Evolutionary conservation across 495 filamentous ascomycete species (phyloP).

Genomic region (Aspergillus bridgeri): DNA sequence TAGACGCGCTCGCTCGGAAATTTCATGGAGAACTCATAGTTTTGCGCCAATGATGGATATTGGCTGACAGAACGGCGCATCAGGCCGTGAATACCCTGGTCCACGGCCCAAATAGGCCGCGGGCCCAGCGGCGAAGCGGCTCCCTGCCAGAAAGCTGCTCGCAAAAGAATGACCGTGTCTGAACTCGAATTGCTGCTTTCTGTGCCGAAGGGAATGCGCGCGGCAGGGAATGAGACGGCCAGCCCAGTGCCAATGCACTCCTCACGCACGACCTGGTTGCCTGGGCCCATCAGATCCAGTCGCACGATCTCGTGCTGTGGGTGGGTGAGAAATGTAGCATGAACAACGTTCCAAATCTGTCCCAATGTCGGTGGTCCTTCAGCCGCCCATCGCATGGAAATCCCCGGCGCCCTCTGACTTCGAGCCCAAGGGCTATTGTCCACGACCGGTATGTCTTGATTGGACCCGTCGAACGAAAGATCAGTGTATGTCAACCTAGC

Average conservation of each 20-base stretch:
- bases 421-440: constrained; percentile 49
- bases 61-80: constrained; percentile 27
- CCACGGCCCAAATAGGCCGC: constrained; percentile 55
- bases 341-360: constrained; percentile 60
- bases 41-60: constrained; percentile 54
- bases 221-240: constrained; percentile 46
- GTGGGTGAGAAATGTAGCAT: constrained; percentile 55
- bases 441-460: constrained; percentile 24
- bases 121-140: constrained; percentile 61
- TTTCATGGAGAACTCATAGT: constrained; percentile 52
- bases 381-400: constrained; percentile 38
- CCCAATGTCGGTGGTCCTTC: constrained; percentile 44
- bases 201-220: constrained; percentile 20
- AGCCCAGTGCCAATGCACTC: constrained; percentile 54
- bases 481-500: constrained; percentile 33
- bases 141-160: constrained; percentile 64
- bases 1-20: constrained; percentile 44
- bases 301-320: constrained; percentile 53
- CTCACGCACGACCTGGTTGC: constrained; percentile 35
- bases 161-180: constrained; percentile 31
- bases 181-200: constrained; percentile 19
- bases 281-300: constrained; percentile 40
- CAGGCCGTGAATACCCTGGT: constrained; percentile 36
- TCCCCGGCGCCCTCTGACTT: constrained; percentile 35
- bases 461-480: constrained; percentile 18